Percentiles rank a stretch among this genome's conserved stretches.
Evolutionary conservation across 768 basidiomycete genomes (phyloP).

Genomic region (Collybiopsis luxurians): DNA sequence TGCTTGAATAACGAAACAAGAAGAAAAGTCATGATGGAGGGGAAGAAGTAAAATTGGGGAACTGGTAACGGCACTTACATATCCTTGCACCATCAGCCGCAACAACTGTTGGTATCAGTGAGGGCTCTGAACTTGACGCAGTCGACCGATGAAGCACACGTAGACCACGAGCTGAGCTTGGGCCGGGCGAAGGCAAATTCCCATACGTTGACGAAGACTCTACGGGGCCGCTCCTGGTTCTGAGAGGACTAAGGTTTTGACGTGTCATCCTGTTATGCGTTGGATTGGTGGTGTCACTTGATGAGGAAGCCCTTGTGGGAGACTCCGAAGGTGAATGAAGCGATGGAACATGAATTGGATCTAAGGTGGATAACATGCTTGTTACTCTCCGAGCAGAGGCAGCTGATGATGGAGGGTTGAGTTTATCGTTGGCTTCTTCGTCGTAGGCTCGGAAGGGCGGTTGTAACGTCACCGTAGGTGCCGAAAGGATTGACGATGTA

Average conservation of each 20-base stretch:
- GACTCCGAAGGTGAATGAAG: constrained; percentile 30
- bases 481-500: constrained; percentile 12
- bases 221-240: constrained; percentile 37
- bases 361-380: constrained; percentile 3
- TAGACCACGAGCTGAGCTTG: constrained; percentile 38
- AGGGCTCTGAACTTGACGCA: constrained; percentile 83
- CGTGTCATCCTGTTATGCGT: constrained; percentile 31
- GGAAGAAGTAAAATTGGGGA: constrained; percentile 11
- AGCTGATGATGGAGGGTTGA: constrained; percentile 7
- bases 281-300: constrained; percentile 15
- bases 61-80: constrained; percentile 35
- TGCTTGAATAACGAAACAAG: constrained; percentile 17
- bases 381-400: constrained; percentile 1
- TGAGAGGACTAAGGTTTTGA: constrained; percentile 40
- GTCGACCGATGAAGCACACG: constrained; percentile 68
- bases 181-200: constrained; percentile 17
- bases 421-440: constrained; percentile 15
- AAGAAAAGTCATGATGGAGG: constrained; percentile 8
- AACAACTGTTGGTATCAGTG: constrained; percentile 51
- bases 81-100: constrained; percentile 41
- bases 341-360: constrained; percentile 45
- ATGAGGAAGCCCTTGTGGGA: constrained; percentile 27
- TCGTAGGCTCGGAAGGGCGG: constrained; percentile 24
- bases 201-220: constrained; percentile 17
- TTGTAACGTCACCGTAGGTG: constrained; percentile 25